Conservation (phyloP, 805 yeast species). For the Candida boidinii region DNA sequence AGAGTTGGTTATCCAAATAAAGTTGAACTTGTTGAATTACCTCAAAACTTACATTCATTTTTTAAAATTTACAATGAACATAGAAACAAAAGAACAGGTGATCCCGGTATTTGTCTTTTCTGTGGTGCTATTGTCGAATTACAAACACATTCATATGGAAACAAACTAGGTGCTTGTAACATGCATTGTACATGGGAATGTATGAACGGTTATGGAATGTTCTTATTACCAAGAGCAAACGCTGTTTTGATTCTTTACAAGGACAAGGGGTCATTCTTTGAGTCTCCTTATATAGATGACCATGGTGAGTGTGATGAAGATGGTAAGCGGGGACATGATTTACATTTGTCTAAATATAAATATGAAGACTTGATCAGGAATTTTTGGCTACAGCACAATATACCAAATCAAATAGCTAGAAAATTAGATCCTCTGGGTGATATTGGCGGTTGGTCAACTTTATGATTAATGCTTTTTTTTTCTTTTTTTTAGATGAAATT, state of each 20-base stretch:
- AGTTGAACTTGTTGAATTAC: constrained; percentile 54
- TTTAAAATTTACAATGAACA: constrained; percentile 51
- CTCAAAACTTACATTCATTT: constrained; percentile 57
- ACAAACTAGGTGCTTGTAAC: constrained; percentile 68
- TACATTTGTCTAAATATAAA: constrained; percentile 50
- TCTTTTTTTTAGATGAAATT: too few species aligned
- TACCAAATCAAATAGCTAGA: constrained; percentile 70
- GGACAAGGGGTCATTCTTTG: constrained; percentile 75
- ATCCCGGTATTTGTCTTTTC: constrained; percentile 81
- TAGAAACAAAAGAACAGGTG: constrained; percentile 38
- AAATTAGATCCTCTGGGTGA: constrained; percentile 72
- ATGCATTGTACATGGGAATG: constrained; percentile 60
- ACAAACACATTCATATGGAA: constrained; percentile 54
- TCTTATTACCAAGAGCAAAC: constrained; percentile 62
- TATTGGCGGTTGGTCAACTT: constrained; percentile 93
- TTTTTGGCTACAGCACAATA: constrained; percentile 73
- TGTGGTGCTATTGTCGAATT: constrained; percentile 65
- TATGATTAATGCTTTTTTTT: too few species aligned
- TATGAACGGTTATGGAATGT: constrained; percentile 59
- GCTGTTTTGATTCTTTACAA: constrained; percentile 55
- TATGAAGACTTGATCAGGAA: constrained; percentile 60
- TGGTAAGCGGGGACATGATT: constrained; percentile 61
- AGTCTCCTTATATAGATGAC: constrained; percentile 75
- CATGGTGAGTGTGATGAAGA: constrained; percentile 84
- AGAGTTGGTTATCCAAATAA: constrained; percentile 56